Percentiles rank a stretch among this genome's conserved stretches.
Evolutionary conservation across 2,329 filamentous ascomycete species (phyloP).

Genomic region (Alternaria viburni): DNA sequence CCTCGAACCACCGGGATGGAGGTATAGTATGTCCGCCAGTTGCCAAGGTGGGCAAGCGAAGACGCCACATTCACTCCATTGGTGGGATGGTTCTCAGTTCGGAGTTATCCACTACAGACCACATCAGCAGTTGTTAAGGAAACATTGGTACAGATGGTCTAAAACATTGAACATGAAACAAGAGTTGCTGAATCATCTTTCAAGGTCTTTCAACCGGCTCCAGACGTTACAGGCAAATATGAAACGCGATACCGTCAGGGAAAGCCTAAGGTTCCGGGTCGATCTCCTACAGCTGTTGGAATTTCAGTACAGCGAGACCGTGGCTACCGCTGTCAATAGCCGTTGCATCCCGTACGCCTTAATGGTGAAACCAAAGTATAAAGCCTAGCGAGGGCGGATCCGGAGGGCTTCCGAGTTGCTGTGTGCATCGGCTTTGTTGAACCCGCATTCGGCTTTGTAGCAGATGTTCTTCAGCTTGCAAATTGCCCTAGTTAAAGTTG

Average conservation of each 20-base stretch:
- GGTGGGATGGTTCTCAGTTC: neutral
- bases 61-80: neutral
- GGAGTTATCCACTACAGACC: neutral
- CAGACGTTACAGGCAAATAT: neutral
- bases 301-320: neutral
- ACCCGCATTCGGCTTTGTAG: neutral
- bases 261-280: neutral
- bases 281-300: neutral
- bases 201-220: neutral
- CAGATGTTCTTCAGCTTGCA: neutral
- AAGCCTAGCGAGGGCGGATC: neutral
- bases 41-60: constrained; percentile 5
- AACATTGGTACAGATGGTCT: neutral
- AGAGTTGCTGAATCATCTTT: neutral
- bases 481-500: neutral
- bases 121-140: neutral
- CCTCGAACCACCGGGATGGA: neutral
- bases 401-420: neutral
- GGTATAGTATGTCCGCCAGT: neutral
- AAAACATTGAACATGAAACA: neutral
- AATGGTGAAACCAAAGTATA: neutral
- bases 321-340: neutral
- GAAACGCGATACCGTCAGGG: neutral
- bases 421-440: neutral
- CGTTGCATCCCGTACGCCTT: neutral